Base-by-base conservation (phyloP, 2,329 filamentous ascomycete genomes). In the Mycosphaerella sp. region DNA sequence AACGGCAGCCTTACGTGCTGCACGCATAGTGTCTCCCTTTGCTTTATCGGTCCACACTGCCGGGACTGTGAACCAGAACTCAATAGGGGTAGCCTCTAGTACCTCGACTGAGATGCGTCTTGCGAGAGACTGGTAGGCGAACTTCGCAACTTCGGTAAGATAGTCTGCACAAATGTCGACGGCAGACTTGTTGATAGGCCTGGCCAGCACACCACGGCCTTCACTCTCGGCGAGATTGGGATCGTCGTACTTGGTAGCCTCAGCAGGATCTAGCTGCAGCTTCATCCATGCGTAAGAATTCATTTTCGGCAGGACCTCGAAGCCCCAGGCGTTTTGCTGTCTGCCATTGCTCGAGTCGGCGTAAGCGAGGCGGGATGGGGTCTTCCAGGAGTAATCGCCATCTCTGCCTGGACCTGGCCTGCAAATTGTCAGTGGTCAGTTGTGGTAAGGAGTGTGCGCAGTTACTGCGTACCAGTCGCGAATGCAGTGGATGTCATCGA, bases 21-120 rank as follows among this genome's bases (percentile, higher is more conserved):
- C 86, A 62, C 83, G 79, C 32, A 88, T 68, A 1, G 86, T 90
- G 6, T 85, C 86, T 64, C 87, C 85, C 70, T 89, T 89, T 13
- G 86, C 86, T 0, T 82, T 79, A 64, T 90, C 86, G 18, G 81
- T 86, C 86, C 86, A 90, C 2, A 89, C 85, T 6, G 86, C 86
- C 6, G 86, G 86, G 41, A 85, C 86, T 0, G 86, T 89, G 50
- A 90, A 74, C 49, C 89, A 84, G 60, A 86, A 89, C 54, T 89
- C 82, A 34, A 88, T 80, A 59, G 81, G 83, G 4, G 85, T 89
- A 8, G 79, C 80, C 1, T 39, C 30, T 2, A 58, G 41, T 9
- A 53, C 36, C 16, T 55, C 56, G 4, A 3, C 9, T 4, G 30
- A 32, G 8, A 32, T 4, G 8, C 30, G 30, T 6, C 8, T 9